Base-by-base conservation (phyloP, 2,329 filamentous ascomycete species). In the Metarhizium rileyi region DNA sequence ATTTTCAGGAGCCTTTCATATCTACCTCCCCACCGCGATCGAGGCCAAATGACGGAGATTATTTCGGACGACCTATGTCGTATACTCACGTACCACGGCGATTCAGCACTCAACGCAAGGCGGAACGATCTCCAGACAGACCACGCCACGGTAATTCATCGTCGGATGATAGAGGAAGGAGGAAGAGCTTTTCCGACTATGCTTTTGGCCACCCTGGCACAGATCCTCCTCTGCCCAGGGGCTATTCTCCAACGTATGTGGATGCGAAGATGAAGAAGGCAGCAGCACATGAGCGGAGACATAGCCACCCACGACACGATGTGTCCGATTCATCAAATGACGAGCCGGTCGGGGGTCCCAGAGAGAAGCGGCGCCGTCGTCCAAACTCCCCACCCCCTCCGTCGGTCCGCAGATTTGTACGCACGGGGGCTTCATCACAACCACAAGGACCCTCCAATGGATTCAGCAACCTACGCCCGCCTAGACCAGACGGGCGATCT, bases 161-260 rank as follows among this genome's bases (percentile, higher is more conserved):
- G 6, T 61, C 68, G 8, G 72, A 74, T 16, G 68, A 69, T 16
- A 61, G 67, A n/a, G 62, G 59, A 12, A 68, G 72, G 36, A 68
- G 75, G 36, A 68, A 71, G 49, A 78, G 76, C 61, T 73, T 75
- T 58, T 76, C 75, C 3, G 76, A 78, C 50, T 70, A 72, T 47
- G 70, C 70, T 2, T 66, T 65, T 2, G 66, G 68, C 1, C 66
- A 67, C 2, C 57, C 65, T 18, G 59, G 67, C 14, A 59, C 63
- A 3, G 47, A 62, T 12, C 51, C 56, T 22, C 53, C 55, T n/a
- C 50, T 57, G 22, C 53, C 56, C 7, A 61, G 61, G 45, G 46
- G 56, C 33, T 61, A 61, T 48, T 62, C 62, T 45, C 51, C 57
- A 33, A 36, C 59, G 49, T 57, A 73, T 48, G 55, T 71, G 14